Evolutionary conservation across 2,329 filamentous ascomycete species (phyloP), one percentile per base, ranked within the genome.

Genomic region (Colletotrichum tropicale): DNA sequence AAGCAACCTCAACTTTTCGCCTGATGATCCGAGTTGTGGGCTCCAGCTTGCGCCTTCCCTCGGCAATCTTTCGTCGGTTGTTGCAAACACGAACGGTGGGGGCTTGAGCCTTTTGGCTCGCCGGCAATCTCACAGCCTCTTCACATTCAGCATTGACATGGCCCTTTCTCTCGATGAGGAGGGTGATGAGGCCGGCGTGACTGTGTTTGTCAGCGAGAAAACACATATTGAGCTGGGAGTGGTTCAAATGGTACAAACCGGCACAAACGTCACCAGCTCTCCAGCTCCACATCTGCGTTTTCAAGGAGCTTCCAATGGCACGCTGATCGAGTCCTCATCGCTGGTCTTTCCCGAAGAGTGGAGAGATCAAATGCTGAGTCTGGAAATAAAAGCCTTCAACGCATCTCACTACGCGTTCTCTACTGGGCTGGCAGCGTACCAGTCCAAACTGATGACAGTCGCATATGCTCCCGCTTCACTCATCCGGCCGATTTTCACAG

Each of bases 341-440:
- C 38, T 10, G 38, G 1, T 10, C 0, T 1, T 43, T n/a, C 5
- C 36, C 0, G 0, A 43, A 43, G 36, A 43, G 16, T 43, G 36
- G 36, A 6, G 36, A 18, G 8, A n/a, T 18, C 36, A n/a, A 2
- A 10, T 6, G 8, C 0, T 43, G 36, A 6, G 16, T 0, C 0
- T n/a, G 16, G 36, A 43, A 6, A 43, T 43, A 18, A 43, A 43
- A 18, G 36, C 36, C 16, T 43, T 10, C 36, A 43, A 43, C 36
- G 16, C 36, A 0, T 0, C 36, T 43, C 16, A 43, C 16, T 43
- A 48, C 18, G 38, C 38, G 9, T 4, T n/a, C 38, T n/a, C 18
- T 10, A 18, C 18, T 1, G 38, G 38, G 18, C 38, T 3, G 0
- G 38, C 38, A 48, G 38, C 18, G 9, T 2, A 48, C n/a, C 38